Conservation (phyloP, 257 asterid genomes). For the Fraxinus americana region DNA sequence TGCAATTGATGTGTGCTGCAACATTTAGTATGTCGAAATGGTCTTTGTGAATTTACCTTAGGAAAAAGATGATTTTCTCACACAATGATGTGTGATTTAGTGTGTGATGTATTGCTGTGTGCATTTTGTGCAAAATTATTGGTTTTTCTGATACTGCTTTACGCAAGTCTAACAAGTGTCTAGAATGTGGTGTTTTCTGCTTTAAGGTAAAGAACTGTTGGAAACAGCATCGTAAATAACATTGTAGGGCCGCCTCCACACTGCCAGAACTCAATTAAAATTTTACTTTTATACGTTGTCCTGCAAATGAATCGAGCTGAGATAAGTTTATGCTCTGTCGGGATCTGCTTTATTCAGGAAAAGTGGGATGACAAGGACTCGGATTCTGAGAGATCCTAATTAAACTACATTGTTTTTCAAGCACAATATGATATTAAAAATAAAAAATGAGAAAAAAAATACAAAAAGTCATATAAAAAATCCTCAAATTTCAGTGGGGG, state of each 20-base stretch:
- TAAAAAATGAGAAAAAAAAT: too few relatives aligned
- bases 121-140: too few relatives aligned
- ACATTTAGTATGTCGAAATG: neutral
- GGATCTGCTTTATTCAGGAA: neutral
- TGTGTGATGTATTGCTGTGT: neutral
- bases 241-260: neutral
- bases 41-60: neutral
- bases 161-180: neutral
- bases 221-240: neutral
- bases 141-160: neutral
- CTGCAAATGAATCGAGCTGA: neutral
- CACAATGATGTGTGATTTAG: neutral
- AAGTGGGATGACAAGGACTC: too few relatives aligned
- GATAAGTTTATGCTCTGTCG: neutral
- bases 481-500: too few relatives aligned
- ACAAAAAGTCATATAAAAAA: too few relatives aligned
- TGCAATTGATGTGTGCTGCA: neutral
- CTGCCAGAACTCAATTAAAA: neutral
- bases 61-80: too few relatives aligned
- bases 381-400: too few relatives aligned
- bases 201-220: neutral
- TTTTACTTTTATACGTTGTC: neutral
- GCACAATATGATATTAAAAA: too few relatives aligned
- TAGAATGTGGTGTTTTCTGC: neutral
- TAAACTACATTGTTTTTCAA: too few relatives aligned